Evolutionary conservation across 225 moss, liverwort and hornwort genomes (phyloP), one percentile per base, ranked within the genome.

Genomic region (Anthoceros angustus): DNA sequence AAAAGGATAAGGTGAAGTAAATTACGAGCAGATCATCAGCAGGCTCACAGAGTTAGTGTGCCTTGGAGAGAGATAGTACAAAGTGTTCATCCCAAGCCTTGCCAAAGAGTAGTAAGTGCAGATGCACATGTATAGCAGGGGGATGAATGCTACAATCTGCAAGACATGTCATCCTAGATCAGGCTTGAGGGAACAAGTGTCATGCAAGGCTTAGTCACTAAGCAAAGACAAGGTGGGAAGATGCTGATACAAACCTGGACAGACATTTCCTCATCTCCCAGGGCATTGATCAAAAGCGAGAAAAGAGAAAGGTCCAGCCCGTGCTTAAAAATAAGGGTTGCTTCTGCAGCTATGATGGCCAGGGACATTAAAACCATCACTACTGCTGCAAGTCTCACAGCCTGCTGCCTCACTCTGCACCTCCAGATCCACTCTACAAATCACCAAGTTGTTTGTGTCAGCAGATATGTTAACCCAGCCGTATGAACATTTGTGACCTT

Each of bases 11-110:
- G 10, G 41, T 38, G 12, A 48, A 12, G 68, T 75, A 63, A 62
- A 91, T 86, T 98, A 98, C 98, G 98, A 98, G 92, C 98, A 98
- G 67, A 98, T 84, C 98, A 98, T 98, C 70, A 98, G 87, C 79
- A 98, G 77, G 98, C 98, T 98, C 77, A 89, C 89, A 69, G 98
- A 98, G 77, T 91, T 89, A 11, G 92, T 98, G 66, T 98, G 98
- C 72, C 77, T 87, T 32, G 92, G 98, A 21, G 98, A 91, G 70
- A 98, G 70, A 66, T 84, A 98, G 73, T 98, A 98, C 72, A 98
- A 92, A 50, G 98, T 98, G 86, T 92, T 82, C 98, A 98, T 98
- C 66, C 98, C 92, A 78, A 98, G 72, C 71, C 83, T 89, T 68
- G 92, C 92, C 43, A 98, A 91, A 41, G 98, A 86, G 69, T 87